A percentile compares a stretch with the other conserved stretches of the same genome.
These are phyloP conservation scores for Ophiocordyceps camponoti-leonardi DNA, from an alignment of 2,329 filamentous ascomycete species.

Conservation along the genomic window DNA sequence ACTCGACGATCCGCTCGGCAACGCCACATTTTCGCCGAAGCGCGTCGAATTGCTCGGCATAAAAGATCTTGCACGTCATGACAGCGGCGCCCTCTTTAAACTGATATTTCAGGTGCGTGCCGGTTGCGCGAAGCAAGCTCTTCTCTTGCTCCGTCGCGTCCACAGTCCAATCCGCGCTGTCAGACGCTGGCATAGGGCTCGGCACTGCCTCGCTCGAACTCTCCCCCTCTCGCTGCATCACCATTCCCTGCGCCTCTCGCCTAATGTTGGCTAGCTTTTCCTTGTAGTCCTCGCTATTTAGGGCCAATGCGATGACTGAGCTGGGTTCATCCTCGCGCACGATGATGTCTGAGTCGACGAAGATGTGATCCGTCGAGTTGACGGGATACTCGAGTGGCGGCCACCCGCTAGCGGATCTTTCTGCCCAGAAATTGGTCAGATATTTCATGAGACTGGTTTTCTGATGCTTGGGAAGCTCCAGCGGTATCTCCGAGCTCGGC, in stretches of 20 bases:
- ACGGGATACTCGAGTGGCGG: slow-evolving; percentile 82
- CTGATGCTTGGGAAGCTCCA: slow-evolving; percentile 81
- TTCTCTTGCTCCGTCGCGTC: slow-evolving; percentile 66
- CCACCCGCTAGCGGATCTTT: slow-evolving; percentile 92
- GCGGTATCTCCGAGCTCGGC: slow-evolving; percentile 38
- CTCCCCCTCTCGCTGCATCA: slow-evolving; percentile 20
- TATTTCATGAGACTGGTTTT: slow-evolving; percentile 90
- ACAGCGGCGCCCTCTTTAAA: slow-evolving; percentile 87
- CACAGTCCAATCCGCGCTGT: slow-evolving; percentile 20
- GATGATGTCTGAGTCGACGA: slow-evolving; percentile 92
- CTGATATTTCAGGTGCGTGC: slow-evolving; percentile 89
- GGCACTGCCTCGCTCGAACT: slow-evolving; percentile 10
- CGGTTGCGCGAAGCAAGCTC: slow-evolving; percentile 66
- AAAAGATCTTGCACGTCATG: slow-evolving; percentile 97
- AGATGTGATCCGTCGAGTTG: slow-evolving; percentile 77
- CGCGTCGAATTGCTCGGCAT: slow-evolving; percentile 94
- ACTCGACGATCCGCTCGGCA: slow-evolving; percentile 86
- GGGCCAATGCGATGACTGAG: slow-evolving; percentile 82
- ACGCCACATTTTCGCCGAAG: slow-evolving; percentile 84
- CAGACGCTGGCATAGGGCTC: slow-evolving; percentile 15
- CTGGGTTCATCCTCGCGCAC: slow-evolving; percentile 95
- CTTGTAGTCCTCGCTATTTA: slow-evolving; percentile 77
- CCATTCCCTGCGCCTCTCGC: slow-evolving; percentile 25
- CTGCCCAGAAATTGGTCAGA: slow-evolving; percentile 95
- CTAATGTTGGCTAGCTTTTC: slow-evolving; percentile 58